Evolutionary conservation across 2,329 filamentous ascomycete genomes (phyloP).

Genomic region (Metarhizium anisopliae): DNA sequence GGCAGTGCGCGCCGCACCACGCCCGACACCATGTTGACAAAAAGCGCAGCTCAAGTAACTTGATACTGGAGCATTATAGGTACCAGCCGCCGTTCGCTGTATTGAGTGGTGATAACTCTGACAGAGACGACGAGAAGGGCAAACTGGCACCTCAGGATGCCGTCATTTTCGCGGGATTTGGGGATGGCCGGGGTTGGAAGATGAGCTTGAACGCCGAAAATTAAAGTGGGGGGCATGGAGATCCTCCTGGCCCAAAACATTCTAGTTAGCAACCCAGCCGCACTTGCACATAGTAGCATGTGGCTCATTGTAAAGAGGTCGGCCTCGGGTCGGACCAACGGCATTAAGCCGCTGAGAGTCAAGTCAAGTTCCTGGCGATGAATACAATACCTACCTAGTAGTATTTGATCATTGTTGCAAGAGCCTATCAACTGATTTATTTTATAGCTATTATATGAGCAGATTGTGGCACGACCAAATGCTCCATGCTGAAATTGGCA

Average conservation of each 20-base stretch:
- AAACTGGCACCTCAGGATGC: slow-evolving; percentile 16
- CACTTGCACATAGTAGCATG: background rate
- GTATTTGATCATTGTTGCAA: too few relatives aligned
- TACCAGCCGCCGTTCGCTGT: slow-evolving; percentile 2
- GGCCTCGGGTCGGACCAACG: slow-evolving; percentile 4
- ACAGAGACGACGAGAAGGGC: slow-evolving; percentile 7
- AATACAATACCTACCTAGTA: too few relatives aligned
- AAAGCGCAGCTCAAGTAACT: slow-evolving; percentile 8
- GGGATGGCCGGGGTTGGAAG: slow-evolving; percentile 8
- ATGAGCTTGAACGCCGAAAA: background rate
- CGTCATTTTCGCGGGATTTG: slow-evolving; percentile 27
- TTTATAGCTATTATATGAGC: background rate
- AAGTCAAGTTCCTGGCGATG: too few relatives aligned
- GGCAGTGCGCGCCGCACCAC: slow-evolving; percentile 40
- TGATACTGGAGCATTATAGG: slow-evolving; percentile 22
- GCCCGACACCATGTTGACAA: slow-evolving; percentile 38
- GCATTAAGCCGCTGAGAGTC: too few relatives aligned
- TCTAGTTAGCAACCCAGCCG: too few relatives aligned
- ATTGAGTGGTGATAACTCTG: background rate
- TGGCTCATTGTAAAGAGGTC: background rate
- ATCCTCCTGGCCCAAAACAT: background rate
- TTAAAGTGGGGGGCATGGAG: background rate
- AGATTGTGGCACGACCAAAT: background rate
- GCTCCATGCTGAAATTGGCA: background rate
- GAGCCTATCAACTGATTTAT: background rate